Conservation (phyloP, 2,329 filamentous ascomycete species). For the Aspergillus sp. region DNA sequence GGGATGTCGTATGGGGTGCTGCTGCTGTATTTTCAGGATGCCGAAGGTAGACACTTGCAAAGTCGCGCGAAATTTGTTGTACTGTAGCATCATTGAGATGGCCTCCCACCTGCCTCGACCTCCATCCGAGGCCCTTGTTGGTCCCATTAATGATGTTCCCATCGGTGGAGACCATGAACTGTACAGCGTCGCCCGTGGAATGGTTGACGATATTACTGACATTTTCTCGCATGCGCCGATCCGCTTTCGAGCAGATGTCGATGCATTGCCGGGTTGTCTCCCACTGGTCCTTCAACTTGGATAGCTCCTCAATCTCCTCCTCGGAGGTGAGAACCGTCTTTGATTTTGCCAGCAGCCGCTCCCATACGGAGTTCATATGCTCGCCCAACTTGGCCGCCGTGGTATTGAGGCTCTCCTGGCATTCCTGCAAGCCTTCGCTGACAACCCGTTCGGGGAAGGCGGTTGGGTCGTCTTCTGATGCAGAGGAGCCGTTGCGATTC, state of each 20-base stretch:
- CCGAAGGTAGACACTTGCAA: slow-evolving; percentile 23
- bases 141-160: slow-evolving; percentile 34
- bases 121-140: slow-evolving; percentile 31
- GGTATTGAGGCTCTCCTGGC: slow-evolving; percentile 30
- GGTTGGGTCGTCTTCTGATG: slow-evolving; percentile 4
- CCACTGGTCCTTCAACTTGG: slow-evolving; percentile 38
- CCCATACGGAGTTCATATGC: slow-evolving; percentile 31
- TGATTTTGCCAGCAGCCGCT: slow-evolving; percentile 34
- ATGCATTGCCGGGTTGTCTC: slow-evolving; percentile 34
- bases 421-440: slow-evolving; percentile 36
- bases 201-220: slow-evolving; percentile 37
- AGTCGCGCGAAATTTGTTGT: slow-evolving; percentile 33
- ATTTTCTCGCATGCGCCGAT: slow-evolving; percentile 26
- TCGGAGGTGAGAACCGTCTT: slow-evolving; percentile 22
- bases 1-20: slow-evolving; percentile 5
- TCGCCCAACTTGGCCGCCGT: slow-evolving; percentile 31
- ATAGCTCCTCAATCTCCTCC: slow-evolving; percentile 32
- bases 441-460: slow-evolving; percentile 30
- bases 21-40: slow-evolving; percentile 8
- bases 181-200: slow-evolving; percentile 34
- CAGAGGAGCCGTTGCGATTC: slow-evolving; percentile 17
- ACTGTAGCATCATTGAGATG: slow-evolving; percentile 31
- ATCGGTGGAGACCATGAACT: slow-evolving; percentile 40
- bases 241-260: slow-evolving; percentile 35
- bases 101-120: slow-evolving; percentile 35